Percentiles rank a stretch among this genome's conserved stretches.
Evolutionary conservation across 352 stramenopile species (phyloP).

Genomic region (Saprolegnia diclina): DNA sequence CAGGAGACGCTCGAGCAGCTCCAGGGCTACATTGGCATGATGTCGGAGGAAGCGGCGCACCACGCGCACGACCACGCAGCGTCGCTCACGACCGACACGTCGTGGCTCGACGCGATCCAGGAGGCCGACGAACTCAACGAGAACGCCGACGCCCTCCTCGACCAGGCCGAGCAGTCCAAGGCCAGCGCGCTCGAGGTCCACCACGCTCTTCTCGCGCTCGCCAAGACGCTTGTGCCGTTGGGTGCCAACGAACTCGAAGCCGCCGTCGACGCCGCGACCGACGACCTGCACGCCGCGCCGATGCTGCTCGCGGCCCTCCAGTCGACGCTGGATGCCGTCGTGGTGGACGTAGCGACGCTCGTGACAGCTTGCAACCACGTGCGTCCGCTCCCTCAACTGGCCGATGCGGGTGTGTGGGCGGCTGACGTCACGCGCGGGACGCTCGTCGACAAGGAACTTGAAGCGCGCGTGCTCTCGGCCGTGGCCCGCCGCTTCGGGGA

Average conservation of each 20-base stretch:
- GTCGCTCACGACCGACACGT: slow-evolving; percentile 2
- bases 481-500: not conserved
- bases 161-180: slow-evolving; percentile 15
- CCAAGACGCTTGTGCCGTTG: not conserved
- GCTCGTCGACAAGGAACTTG: not conserved
- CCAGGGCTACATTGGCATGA: slow-evolving; percentile 9
- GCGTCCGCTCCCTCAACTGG: not conserved
- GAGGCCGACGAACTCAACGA: slow-evolving; percentile 25
- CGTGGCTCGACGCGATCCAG: slow-evolving; percentile 25
- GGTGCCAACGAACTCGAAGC: not conserved
- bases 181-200: not conserved
- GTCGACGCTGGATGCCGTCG: not conserved
- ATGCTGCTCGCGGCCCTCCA: not conserved
- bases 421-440: not conserved
- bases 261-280: not conserved
- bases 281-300: slow-evolving; percentile 12
- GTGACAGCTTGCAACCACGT: not conserved
- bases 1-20: slow-evolving; percentile 7
- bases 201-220: not conserved
- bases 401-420: not conserved
- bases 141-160: slow-evolving; percentile 6
- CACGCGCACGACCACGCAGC: slow-evolving; percentile 1
- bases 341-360: not conserved
- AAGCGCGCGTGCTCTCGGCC: not conserved
- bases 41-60: slow-evolving; percentile 6